Percentiles rank a stretch among this genome's conserved stretches.
These are phyloP conservation scores for Hanseniaspora guilliermondii DNA, from an alignment of 805 yeast species.

Conservation along the genomic window DNA sequence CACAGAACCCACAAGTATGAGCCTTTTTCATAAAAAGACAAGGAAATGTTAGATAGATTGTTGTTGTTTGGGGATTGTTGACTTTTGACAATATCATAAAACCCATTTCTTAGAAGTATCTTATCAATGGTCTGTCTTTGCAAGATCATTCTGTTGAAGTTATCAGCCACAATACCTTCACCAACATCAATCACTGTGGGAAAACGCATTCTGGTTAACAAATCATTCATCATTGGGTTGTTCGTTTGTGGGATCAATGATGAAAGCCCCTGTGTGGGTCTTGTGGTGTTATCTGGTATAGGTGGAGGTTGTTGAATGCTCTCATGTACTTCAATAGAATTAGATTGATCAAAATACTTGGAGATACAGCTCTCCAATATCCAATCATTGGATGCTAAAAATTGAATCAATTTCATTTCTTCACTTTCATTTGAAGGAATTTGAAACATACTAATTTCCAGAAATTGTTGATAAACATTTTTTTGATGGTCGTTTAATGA, in stretches of 20 bases:
- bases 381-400: constrained; percentile 6
- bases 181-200: not conserved
- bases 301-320: not conserved
- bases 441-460: not conserved
- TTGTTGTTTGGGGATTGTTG: not conserved
- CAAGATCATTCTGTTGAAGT: not conserved
- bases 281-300: not conserved
- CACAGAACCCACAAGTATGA: not conserved
- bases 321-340: not conserved
- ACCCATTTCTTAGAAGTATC: not conserved
- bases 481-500: not conserved
- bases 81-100: not conserved
- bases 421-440: constrained; percentile 1
- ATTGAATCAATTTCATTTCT: constrained; percentile 1
- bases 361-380: constrained; percentile 1
- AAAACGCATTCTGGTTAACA: constrained; percentile 8
- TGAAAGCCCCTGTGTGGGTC: not conserved
- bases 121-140: not conserved
- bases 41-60: not conserved
- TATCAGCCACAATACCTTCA: not conserved
- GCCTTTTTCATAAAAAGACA: not conserved
- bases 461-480: not conserved
- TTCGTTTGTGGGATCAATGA: not conserved
- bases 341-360: constrained; percentile 1
- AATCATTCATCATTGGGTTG: constrained; percentile 11